A percentile compares a stretch with the other conserved stretches of the same genome.
These are phyloP conservation scores for Trypanosoma scelopori DNA, from an alignment of 208 protist genomes.

Conservation along the genomic window DNA sequence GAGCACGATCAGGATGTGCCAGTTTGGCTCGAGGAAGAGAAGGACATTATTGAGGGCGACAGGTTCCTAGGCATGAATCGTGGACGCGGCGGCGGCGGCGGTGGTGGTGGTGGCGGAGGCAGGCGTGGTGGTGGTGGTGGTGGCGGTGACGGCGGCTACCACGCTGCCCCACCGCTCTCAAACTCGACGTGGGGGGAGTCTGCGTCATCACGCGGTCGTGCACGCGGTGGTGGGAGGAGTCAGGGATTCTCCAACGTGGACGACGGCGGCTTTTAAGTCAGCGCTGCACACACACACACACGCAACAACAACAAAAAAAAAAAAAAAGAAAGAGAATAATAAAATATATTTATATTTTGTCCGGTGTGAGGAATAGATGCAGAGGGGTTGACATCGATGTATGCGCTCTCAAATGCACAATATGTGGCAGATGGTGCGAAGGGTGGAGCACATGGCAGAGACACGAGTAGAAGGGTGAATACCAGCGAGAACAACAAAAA, in stretches of 20 bases:
- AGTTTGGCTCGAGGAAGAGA: conserved; percentile 77
- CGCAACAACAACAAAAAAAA: too few relatives aligned
- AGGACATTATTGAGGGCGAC: conserved; percentile 77
- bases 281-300: too few relatives aligned
- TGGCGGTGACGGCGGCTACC: conserved; percentile 33
- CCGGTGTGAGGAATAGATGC: neutral
- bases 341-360: too few relatives aligned
- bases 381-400: neutral
- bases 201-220: conserved; percentile 8
- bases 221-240: conserved; percentile 21
- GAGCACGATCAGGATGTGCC: conserved; percentile 89
- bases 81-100: conserved; percentile 19
- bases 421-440: too few relatives aligned
- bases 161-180: neutral
- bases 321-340: too few relatives aligned
- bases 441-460: too few relatives aligned
- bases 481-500: too few relatives aligned
- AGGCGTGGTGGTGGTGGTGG: conserved; percentile 30
- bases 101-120: conserved; percentile 12
- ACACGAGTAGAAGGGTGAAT: too few relatives aligned
- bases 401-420: too few relatives aligned
- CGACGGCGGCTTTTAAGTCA: conserved; percentile 73
- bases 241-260: conserved; percentile 36
- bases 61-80: conserved; percentile 48
- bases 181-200: conserved; percentile 38